These are phyloP conservation scores for Hymenotorrendiella dingleyae DNA, from an alignment of 2,329 filamentous ascomycete species.

Conservation along the genomic window DNA sequence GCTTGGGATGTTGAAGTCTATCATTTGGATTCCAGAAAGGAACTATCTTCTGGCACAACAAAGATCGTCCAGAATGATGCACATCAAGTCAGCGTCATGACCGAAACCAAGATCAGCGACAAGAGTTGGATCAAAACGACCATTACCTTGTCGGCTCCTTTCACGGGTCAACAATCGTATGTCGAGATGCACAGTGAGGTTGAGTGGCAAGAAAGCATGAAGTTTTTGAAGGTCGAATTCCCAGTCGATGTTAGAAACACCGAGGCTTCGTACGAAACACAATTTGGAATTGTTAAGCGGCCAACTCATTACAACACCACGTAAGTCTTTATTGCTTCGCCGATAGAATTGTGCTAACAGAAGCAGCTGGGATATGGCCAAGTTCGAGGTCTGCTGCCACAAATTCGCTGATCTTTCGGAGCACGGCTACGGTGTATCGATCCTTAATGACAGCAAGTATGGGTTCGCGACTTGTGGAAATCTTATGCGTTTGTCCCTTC, in stretches of 20 bases:
- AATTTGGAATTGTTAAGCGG: slow-evolving; percentile 80
- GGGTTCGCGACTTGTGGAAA: slow-evolving; percentile 88
- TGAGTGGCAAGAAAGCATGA: slow-evolving; percentile 97
- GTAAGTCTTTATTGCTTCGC: slow-evolving; percentile 34
- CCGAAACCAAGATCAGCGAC: slow-evolving; percentile 81
- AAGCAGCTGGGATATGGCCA: slow-evolving; percentile 84
- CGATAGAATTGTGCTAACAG: slow-evolving; percentile 21
- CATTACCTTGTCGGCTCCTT: slow-evolving; percentile 68
- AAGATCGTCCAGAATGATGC: slow-evolving; percentile 65
- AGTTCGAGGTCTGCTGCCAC: slow-evolving; percentile 95
- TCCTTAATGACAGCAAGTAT: slow-evolving; percentile 94
- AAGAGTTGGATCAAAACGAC: slow-evolving; percentile 81
- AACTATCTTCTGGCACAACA: slow-evolving; percentile 63
- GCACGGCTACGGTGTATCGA: slow-evolving; percentile 80
- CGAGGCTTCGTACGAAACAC: slow-evolving; percentile 91
- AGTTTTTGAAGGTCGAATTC: slow-evolving; percentile 98
- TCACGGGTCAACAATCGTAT: slow-evolving; percentile 59
- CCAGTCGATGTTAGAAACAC: slow-evolving; percentile 87
- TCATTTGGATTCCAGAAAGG: slow-evolving; percentile 80
- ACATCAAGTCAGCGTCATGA: slow-evolving; percentile 75
- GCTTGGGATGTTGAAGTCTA: slow-evolving; percentile 98
- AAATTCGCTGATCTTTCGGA: slow-evolving; percentile 91
- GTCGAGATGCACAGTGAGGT: slow-evolving; percentile 79
- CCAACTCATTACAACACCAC: slow-evolving; percentile 97
- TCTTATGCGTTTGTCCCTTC: slow-evolving; percentile 80